Evolutionary conservation across 805 yeast species (phyloP), one percentile per base, ranked within the genome.

Genomic region (Tetrapisispora iriomotensis): DNA sequence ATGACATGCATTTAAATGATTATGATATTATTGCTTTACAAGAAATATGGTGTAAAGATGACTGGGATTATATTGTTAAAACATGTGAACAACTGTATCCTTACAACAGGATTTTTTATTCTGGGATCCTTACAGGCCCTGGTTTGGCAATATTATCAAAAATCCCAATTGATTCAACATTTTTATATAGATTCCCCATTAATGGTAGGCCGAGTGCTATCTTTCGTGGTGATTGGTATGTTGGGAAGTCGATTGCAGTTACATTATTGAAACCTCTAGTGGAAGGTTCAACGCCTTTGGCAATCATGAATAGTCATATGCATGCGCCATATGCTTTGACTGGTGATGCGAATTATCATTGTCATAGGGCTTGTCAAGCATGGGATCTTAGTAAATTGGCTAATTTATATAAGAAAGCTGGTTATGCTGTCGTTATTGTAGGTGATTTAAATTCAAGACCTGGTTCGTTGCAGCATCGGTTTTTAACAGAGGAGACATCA

Each of bases 161-260:
- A 47, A 73, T 82, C 45, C 96, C 96, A 3, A 86, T 92, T 27
- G 79, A 71, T 36, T 74, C 78, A 13, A 76, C 95, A 0, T 83
- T 82, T 54, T 60, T 92, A 34, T 82, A 83, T 54, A 66, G 94
- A 17, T 92, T 85, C 54, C 94, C 96, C 0, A 74, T 92, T 45
- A 92, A 90, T 58, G 98, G 98, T 2, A 68, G 96, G 37, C 95
- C 97, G 2, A 76, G 86, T 30, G 98, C 98, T 0, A 80, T 92
- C 46, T 81, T 75, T 65, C 67, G 97, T 42, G 98, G 98, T 27
- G 98, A 92, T 58, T 92, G 96, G 95, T 85, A 75, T 48, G 98
- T 92, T 18, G 98, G 98, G 8, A 92, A 92, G 56, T 73, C 90
- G 8, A 74, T 86, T 15, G 82, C 94, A 1, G 76, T 86, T 3